Conservation (phyloP, 2,329 filamentous ascomycete species). For the Penicillium psychrosexuale region DNA sequence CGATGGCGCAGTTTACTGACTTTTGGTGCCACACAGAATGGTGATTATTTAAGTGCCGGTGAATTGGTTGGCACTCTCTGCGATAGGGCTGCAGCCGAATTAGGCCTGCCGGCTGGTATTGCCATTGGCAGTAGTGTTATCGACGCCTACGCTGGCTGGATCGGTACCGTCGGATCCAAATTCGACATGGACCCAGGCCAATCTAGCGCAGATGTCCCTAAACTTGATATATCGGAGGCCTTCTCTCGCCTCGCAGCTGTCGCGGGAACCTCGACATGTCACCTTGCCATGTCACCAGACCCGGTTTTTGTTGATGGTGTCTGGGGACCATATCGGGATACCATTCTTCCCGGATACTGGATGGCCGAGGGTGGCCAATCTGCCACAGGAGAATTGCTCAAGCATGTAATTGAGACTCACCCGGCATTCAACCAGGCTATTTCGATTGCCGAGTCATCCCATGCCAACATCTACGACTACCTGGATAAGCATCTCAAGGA, state of each 20-base stretch:
- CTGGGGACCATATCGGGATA: slow-evolving; percentile 96
- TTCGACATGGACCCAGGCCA: slow-evolving; percentile 69
- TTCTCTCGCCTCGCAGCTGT: slow-evolving; percentile 92
- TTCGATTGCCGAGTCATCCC: slow-evolving; percentile 74
- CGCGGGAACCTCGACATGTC: slow-evolving; percentile 94
- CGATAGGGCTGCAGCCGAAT: slow-evolving; percentile 74
- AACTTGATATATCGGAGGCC: slow-evolving; percentile 86
- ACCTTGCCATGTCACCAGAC: slow-evolving; percentile 89
- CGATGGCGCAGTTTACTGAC: slow-evolving; percentile 10
- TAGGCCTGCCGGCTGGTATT: slow-evolving; percentile 82
- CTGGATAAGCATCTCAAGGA: slow-evolving; percentile 82
- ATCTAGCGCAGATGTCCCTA: slow-evolving; percentile 63
- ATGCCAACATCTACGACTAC: slow-evolving; percentile 91
- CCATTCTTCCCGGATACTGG: slow-evolving; percentile 88
- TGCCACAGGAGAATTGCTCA: slow-evolving; percentile 89
- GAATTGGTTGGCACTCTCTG: slow-evolving; percentile 84
- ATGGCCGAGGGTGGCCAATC: slow-evolving; percentile 97
- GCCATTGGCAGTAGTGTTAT: slow-evolving; percentile 96
- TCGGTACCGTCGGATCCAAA: slow-evolving; percentile 97
- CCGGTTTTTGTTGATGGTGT: slow-evolving; percentile 93
- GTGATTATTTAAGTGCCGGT: slow-evolving; percentile 84
- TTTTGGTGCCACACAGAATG: slow-evolving; percentile 61
- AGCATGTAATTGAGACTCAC: slow-evolving; percentile 93
- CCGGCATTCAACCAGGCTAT: slow-evolving; percentile 79
- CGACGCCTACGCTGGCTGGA: slow-evolving; percentile 97